phyloP scores from a whole-genome alignment of 805 yeast species.

The Tetrapisispora namnaoensis region DNA sequence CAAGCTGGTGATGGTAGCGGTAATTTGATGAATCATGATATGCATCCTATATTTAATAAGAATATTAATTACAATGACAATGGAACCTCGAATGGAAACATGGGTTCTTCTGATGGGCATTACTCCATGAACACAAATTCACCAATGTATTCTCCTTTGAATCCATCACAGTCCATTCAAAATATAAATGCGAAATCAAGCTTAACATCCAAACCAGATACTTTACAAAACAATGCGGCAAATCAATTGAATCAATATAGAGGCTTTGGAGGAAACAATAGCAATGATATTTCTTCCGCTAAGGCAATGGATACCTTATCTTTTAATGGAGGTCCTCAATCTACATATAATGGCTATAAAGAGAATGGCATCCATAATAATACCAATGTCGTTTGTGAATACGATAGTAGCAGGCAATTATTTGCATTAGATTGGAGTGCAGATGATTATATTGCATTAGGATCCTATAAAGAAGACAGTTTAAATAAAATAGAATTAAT shows the following conservation, averaged over 20 bases:
- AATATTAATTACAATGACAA: not conserved
- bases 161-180: conserved; percentile 12
- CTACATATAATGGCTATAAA: not conserved
- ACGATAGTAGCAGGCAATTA: conserved; percentile 21
- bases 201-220: not conserved
- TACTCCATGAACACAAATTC: conserved; percentile 10
- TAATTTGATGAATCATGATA: not conserved
- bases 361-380: not conserved
- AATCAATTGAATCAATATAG: conserved; percentile 14
- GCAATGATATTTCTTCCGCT: not conserved
- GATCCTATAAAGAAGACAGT: conserved; percentile 68
- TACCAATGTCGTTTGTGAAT: conserved; percentile 17
- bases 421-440: conserved; percentile 28
- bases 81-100: not conserved
- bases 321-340: not conserved
- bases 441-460: conserved; percentile 25
- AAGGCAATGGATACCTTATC: not conserved
- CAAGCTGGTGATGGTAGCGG: not conserved
- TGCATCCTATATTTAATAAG: conserved; percentile 1
- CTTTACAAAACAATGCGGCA: not conserved
- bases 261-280: conserved; percentile 2
- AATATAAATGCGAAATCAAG: not conserved
- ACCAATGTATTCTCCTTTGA: conserved; percentile 26
- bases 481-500: conserved; percentile 53
- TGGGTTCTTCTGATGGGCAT: not conserved